phyloP scores from a whole-genome alignment of 2,329 filamentous ascomycete genomes.

The Fusarium pilosicola region DNA sequence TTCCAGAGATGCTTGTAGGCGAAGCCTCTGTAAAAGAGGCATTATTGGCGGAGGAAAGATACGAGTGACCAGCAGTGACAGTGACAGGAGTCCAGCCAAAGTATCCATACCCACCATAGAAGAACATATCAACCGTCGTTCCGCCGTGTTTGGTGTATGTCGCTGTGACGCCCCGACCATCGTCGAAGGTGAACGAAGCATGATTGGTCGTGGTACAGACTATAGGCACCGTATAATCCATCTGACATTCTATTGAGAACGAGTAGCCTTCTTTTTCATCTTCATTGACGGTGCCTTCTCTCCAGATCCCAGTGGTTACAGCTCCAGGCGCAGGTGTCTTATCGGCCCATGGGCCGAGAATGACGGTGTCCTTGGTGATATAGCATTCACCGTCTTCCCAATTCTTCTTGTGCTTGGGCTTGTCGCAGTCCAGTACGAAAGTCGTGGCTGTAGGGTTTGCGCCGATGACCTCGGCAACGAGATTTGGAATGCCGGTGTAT shows the following conservation, averaged over 20 bases:
- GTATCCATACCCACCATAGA: neutral
- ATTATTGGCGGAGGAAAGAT: neutral
- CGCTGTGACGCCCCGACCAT: fast-evolving
- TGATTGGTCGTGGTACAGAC: neutral
- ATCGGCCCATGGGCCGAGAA: neutral
- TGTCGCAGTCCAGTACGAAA: neutral
- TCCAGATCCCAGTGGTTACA: neutral
- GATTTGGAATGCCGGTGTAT: neutral
- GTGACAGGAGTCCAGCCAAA: neutral
- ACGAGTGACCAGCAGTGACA: neutral
- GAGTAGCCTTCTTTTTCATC: neutral
- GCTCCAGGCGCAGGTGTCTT: neutral
- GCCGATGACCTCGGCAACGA: neutral
- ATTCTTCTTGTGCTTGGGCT: neutral
- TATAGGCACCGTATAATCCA: neutral
- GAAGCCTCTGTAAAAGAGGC: neutral
- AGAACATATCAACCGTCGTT: neutral
- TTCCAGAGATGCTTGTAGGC: neutral
- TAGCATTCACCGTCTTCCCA: neutral
- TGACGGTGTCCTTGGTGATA: neutral
- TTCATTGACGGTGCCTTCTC: neutral
- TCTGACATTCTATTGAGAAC: neutral
- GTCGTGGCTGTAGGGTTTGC: neutral
- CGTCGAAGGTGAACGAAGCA: neutral
- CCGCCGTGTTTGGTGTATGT: neutral